Conservation (phyloP, 1,284 basidiomycete species). For the Rhodotorula sp. region DNA sequence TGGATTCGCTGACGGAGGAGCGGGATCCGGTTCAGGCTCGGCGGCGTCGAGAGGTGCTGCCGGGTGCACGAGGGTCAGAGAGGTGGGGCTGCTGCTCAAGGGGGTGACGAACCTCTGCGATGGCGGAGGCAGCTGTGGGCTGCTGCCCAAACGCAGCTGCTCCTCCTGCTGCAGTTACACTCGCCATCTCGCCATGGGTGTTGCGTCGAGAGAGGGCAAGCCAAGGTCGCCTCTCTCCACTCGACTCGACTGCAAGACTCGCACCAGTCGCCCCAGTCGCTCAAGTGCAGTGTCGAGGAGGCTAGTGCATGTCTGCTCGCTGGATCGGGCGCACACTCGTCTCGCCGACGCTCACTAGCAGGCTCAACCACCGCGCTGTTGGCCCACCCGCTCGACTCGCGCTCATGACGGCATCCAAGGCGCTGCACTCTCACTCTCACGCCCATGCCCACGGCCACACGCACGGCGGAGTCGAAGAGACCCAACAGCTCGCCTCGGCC, state of each 20-base stretch:
- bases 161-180: background rate
- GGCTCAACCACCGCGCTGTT: background rate
- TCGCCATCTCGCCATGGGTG: background rate
- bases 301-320: background rate
- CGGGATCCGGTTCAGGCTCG: conserved; percentile 32
- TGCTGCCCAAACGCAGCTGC: conserved; percentile 3
- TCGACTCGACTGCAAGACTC: no score
- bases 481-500: conserved; percentile 47
- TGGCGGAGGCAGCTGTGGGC: conserved; percentile 30
- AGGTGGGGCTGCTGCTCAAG: background rate
- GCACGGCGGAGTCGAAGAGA: conserved; percentile 44
- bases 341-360: background rate
- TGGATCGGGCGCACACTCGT: background rate
- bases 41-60: conserved; percentile 40
- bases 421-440: background rate
- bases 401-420: background rate
- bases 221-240: no score
- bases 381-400: background rate
- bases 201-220: no score
- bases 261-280: background rate
- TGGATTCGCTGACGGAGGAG: conserved; percentile 35
- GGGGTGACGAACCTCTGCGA: conserved; percentile 23
- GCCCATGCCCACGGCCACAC: conserved; percentile 16
- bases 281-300: background rate
- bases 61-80: background rate